Evolutionary conservation across 176 grass and related monocot species (phyloP), one percentile per base, ranked within the genome.

Genomic region (Stipa capillata): DNA sequence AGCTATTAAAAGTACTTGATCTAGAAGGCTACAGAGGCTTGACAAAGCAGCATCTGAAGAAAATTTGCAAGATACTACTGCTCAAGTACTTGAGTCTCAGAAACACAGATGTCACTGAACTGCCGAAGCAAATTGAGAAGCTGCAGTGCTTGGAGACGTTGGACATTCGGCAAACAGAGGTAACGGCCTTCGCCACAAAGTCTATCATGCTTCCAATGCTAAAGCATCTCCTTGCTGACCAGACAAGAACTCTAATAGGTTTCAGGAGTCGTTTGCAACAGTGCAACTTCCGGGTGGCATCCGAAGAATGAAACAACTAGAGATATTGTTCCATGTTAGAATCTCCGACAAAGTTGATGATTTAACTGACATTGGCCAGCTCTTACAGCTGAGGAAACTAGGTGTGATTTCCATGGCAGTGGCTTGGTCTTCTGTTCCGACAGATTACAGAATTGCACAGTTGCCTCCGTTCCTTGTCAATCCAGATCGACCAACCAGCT

Each of bases 1-100:
- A n/a, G 6, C 8, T 43, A 3, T 25, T 88, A 18, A 79, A 53
- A 11, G 63, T 83, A 29, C 66, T 88, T 15, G 85, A 84, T 28
- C 81, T 88, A 10, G 41, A 82, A 40, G 8, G 4, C 40, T 88
- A 43, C 73, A 33, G 16, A 33, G 17, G 16, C 1, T 31, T 88
- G 28, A 27, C 40, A 9, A 53, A 59, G 28, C 3, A 44, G 4
- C 77, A 83, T 25, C 41, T 88, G n/a, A 78, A 29, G 73, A 20
- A 1, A 16, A 68, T 88, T 15, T 88, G 72, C 45, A 71, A 51
- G 9, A 82, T 83, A 32, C 6, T 83, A 4, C 1, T 52, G 44
- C 73, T 84, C 25, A 88, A 20, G 36, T 88, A 82, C 34, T 32
- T 84, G 2, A 84, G 80, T 32, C 74, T 88, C 42, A 34, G 43